Evolutionary conservation across 1,284 basidiomycete genomes (phyloP).

Genomic region (Schizopora paradoxa): DNA sequence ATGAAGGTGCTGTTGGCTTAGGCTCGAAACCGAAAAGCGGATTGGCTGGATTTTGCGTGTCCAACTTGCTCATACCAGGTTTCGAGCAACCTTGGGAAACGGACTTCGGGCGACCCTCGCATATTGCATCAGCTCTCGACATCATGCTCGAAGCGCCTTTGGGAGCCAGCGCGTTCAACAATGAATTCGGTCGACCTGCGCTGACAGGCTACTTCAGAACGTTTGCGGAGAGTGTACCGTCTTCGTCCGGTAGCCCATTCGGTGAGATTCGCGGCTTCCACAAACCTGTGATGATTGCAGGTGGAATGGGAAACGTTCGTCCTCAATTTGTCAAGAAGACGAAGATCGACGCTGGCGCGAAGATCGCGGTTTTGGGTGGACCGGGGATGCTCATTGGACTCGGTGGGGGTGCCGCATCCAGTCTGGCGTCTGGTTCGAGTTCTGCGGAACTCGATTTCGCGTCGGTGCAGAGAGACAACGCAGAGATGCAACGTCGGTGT

Average conservation of each 20-base stretch:
- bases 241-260: conserved; percentile 35
- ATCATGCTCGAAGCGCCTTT: conserved; percentile 98
- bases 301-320: conserved; percentile 91
- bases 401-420: conserved; percentile 94
- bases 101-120: conserved; percentile 83
- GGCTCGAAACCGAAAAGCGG: conserved; percentile 98
- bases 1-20: conserved; percentile 93
- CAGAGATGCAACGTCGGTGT: conserved; percentile 96
- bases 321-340: conserved; percentile 76
- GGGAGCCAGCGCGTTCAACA: conserved; percentile 95
- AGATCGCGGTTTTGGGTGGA: conserved; percentile 93
- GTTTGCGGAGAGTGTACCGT: conserved; percentile 69
- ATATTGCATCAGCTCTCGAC: conserved; percentile 91
- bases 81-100: conserved; percentile 90
- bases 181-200: conserved; percentile 95
- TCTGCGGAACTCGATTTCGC: conserved; percentile 95
- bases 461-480: conserved; percentile 95
- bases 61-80: conserved; percentile 87
- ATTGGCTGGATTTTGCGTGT: conserved; percentile 91
- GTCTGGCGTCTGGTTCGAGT: conserved; percentile 83
- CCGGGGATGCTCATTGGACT: conserved; percentile 96
- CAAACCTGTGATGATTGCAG: conserved; percentile 99
- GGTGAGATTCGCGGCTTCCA: conserved; percentile 90
- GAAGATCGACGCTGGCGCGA: conserved; percentile 71
- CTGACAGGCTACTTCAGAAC: conserved; percentile 86